phyloP scores from a whole-genome alignment of 1,139 yeast genomes.

The Kodamaea derodonti region DNA sequence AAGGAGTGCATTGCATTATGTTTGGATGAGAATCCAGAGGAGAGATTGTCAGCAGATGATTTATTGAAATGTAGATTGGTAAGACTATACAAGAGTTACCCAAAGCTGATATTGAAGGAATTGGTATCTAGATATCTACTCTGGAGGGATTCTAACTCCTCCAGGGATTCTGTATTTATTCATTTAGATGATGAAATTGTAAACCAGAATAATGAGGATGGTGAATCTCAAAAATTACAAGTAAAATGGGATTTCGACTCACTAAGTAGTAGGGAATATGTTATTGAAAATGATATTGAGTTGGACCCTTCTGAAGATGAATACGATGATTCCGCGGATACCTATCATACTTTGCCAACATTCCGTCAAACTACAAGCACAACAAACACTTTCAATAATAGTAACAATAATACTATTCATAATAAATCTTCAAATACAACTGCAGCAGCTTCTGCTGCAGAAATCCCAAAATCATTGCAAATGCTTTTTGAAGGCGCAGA shows the following conservation, averaged over 20 bases:
- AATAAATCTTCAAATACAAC: slow-evolving; percentile 4
- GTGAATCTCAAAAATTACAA: slow-evolving; percentile 37
- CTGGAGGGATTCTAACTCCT: slow-evolving; percentile 65
- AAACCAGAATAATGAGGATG: slow-evolving; percentile 6
- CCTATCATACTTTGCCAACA: slow-evolving; percentile 29
- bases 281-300: slow-evolving; percentile 61
- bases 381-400: slow-evolving; percentile 13
- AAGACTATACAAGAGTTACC: slow-evolving; percentile 52
- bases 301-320: slow-evolving; percentile 40
- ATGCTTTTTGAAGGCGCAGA: slow-evolving; percentile 57
- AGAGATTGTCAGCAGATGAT: slow-evolving; percentile 85
- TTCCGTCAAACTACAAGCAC: slow-evolving; percentile 18
- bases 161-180: slow-evolving; percentile 46
- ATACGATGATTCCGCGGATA: slow-evolving; percentile 23
- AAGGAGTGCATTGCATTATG: slow-evolving; percentile 91
- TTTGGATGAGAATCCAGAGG: slow-evolving; percentile 88
- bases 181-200: slow-evolving; percentile 31
- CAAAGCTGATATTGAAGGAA: slow-evolving; percentile 65
- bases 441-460: slow-evolving; percentile 19
- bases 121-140: slow-evolving; percentile 72
- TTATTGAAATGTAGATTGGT: slow-evolving; percentile 71
- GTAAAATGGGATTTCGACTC: slow-evolving; percentile 91
- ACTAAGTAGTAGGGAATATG: slow-evolving; percentile 65
- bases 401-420: slow-evolving; percentile 6
- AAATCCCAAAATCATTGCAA: slow-evolving; percentile 69